phyloP scores from a whole-genome alignment of 2,329 filamentous ascomycete species.

The Trichoderma lentiforme region DNA sequence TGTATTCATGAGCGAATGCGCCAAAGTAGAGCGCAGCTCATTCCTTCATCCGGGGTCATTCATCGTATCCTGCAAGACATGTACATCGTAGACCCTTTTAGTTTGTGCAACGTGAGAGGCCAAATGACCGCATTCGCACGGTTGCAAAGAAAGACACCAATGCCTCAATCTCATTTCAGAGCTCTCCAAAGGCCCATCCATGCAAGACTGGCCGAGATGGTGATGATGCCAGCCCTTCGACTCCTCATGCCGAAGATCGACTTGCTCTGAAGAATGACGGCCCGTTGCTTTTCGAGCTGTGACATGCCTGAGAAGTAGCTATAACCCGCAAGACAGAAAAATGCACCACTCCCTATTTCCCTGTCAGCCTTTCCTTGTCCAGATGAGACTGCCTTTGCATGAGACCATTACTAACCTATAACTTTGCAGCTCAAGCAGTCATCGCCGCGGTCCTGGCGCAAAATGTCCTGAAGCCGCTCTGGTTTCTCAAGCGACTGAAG shows the following conservation, averaged over 20 bases:
- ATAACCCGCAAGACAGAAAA: slow-evolving; percentile 72
- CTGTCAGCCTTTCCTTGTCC: not conserved
- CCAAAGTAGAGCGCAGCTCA: not conserved
- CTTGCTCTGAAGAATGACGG: slow-evolving; percentile 64
- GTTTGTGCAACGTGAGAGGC: not conserved
- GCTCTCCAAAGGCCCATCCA: slow-evolving; percentile 70
- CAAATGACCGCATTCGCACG: not conserved
- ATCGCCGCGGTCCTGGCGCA: slow-evolving; percentile 55
- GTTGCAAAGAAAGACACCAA: no score
- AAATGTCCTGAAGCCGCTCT: slow-evolving; percentile 57
- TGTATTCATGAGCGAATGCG: not conserved
- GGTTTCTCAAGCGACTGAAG: slow-evolving; percentile 56
- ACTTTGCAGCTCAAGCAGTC: slow-evolving; percentile 71
- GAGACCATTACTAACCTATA: slow-evolving; percentile 53
- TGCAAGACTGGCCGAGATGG: slow-evolving; percentile 64
- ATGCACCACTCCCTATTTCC: slow-evolving; percentile 64
- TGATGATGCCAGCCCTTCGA: slow-evolving; percentile 62
- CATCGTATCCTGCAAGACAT: not conserved
- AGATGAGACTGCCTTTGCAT: not conserved
- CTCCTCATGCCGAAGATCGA: slow-evolving; percentile 71
- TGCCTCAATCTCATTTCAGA: slow-evolving; percentile 45
- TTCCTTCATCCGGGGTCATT: not conserved
- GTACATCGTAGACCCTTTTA: not conserved
- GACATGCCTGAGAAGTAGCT: slow-evolving; percentile 72
- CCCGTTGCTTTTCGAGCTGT: slow-evolving; percentile 65